Conservation (phyloP, 129 eudicot species). For the Oenanthe sinensis region DNA sequence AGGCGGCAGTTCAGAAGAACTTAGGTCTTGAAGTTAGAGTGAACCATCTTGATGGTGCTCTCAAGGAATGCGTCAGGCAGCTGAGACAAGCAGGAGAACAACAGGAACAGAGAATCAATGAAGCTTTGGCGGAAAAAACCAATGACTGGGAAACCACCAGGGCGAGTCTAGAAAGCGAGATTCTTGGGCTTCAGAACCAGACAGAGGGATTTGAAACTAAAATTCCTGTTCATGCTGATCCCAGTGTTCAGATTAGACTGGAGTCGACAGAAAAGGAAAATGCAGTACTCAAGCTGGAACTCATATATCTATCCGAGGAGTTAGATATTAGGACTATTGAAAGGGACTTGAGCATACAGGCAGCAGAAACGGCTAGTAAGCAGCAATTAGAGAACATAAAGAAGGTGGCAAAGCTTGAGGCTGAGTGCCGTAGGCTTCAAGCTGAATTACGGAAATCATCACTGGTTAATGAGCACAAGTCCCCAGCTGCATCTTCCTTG, state of each 20-base stretch:
- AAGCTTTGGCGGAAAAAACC: slow-evolving; percentile 37
- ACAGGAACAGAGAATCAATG: slow-evolving; percentile 37
- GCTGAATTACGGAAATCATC: slow-evolving; percentile 44
- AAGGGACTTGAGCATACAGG: slow-evolving; percentile 69
- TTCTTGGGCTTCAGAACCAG: slow-evolving; percentile 37
- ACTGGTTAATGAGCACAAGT: slow-evolving; percentile 31
- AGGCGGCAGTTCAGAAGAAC: slow-evolving; percentile 54
- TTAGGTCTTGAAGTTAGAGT: slow-evolving; percentile 55
- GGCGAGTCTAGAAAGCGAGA: slow-evolving; percentile 41
- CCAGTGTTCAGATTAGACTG: slow-evolving; percentile 25
- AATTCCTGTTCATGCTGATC: slow-evolving; percentile 26
- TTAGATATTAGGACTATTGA: slow-evolving; percentile 56
- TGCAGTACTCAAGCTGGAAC: slow-evolving; percentile 35
- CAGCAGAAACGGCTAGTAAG: slow-evolving; percentile 76
- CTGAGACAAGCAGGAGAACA: slow-evolving; percentile 63
- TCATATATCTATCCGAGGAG: slow-evolving; percentile 35
- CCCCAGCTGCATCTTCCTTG: slow-evolving; percentile 31
- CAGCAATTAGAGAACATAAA: slow-evolving; percentile 71
- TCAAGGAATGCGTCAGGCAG: slow-evolving; percentile 78
- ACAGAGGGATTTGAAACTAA: slow-evolving; percentile 20
- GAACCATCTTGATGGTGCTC: slow-evolving; percentile 80
- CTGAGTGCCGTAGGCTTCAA: slow-evolving; percentile 68
- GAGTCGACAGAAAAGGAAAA: slow-evolving; percentile 54
- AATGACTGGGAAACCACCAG: slow-evolving; percentile 39
- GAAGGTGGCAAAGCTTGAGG: slow-evolving; percentile 71